Conservation (phyloP, 306 rosid species). For the Cucumis melo region DNA sequence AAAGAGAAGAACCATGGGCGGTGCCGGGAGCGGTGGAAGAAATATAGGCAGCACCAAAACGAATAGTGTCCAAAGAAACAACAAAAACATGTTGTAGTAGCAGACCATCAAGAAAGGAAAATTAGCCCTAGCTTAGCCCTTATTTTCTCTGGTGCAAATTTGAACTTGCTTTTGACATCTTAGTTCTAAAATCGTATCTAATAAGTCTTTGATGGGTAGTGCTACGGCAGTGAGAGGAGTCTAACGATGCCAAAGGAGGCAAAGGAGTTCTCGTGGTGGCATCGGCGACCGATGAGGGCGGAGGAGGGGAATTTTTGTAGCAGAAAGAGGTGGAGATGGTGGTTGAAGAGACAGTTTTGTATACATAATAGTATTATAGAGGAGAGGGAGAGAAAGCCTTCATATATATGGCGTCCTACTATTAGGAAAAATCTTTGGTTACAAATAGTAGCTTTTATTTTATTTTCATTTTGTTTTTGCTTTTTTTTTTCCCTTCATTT, state of each 20-base stretch:
- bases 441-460: background rate
- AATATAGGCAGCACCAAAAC: background rate
- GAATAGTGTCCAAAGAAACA: background rate
- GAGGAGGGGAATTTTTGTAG: background rate
- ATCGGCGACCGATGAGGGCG: background rate
- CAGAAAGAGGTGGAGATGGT: background rate
- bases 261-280: background rate
- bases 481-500: background rate
- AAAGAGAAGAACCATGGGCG: background rate
- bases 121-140: background rate
- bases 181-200: too few species aligned
- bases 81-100: background rate
- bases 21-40: background rate
- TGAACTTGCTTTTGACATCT: background rate
- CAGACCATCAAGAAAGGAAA: background rate
- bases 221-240: background rate
- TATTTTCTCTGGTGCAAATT: background rate
- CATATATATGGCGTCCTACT: background rate
- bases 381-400: background rate
- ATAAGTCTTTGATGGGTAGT: background rate
- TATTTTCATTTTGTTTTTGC: too few species aligned
- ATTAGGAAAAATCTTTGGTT: background rate
- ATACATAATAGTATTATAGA: background rate
- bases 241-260: background rate
- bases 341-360: background rate